Percentiles rank a stretch among this genome's conserved stretches.
Evolutionary conservation across 78 protist genomes (phyloP).

Genomic region (Mantamonas sphyraenae): DNA sequence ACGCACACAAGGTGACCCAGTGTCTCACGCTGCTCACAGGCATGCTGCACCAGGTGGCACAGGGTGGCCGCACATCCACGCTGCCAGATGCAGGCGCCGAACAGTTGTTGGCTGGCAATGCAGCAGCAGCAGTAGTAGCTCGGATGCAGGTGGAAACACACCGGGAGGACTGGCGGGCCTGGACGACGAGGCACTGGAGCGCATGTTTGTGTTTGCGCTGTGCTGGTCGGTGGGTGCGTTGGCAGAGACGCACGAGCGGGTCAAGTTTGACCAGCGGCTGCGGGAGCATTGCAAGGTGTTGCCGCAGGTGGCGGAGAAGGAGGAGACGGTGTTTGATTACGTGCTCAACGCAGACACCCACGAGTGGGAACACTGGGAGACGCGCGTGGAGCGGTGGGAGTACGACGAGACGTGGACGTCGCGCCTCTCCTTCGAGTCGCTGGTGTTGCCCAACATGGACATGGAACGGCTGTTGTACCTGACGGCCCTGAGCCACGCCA

Average conservation of each 20-base stretch:
- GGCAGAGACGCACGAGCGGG: constrained; percentile 59
- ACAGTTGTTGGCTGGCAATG: too few relatives aligned
- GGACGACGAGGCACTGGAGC: constrained; percentile 17
- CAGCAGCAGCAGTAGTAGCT: too few relatives aligned
- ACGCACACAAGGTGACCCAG: background rate
- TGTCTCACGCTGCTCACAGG: constrained; percentile 24
- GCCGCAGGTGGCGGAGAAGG: background rate
- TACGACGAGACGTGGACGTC: too few relatives aligned
- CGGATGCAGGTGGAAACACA: too few relatives aligned
- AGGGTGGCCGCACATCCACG: too few relatives aligned
- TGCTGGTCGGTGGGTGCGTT: constrained; percentile 72
- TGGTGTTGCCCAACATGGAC: too few relatives aligned
- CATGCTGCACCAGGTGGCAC: constrained; percentile 30
- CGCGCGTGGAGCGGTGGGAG: constrained; percentile 19
- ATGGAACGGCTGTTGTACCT: too few relatives aligned
- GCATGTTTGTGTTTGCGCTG: constrained; percentile 43
- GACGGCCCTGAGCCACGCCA: too few relatives aligned
- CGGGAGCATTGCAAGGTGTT: background rate
- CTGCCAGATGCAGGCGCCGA: too few relatives aligned
- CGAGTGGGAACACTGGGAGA: constrained; percentile 57
- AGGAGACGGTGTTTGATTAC: constrained; percentile 56
- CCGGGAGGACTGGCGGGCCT: too few relatives aligned
- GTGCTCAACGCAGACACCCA: constrained; percentile 24
- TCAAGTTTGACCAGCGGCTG: background rate
- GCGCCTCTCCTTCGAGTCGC: too few relatives aligned